Evolutionary conservation across 345 rosid genomes (phyloP), one percentile per base, ranked within the genome.

Genomic region (Hypericum androsaemum): DNA sequence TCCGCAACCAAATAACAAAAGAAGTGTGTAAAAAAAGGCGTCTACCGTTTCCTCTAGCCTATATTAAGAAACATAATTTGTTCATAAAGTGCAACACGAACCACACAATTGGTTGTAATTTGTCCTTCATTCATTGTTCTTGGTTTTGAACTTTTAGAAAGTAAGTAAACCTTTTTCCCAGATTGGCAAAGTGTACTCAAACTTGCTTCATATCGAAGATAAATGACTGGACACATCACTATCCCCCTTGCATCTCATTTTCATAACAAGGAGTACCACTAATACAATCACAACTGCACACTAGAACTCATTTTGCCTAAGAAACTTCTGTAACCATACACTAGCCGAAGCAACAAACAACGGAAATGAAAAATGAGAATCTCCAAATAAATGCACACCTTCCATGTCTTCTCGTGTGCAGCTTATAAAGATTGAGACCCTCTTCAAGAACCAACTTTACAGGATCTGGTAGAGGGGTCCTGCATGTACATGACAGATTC

Each of bases 371-470:
- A 17, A 44, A 41, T 28, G 54, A 37, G 14, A 42, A 22, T n/a
- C 45, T 53, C 7, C 8, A n/a, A 15, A 47, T 5, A 13, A 35
- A n/a, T 56, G 12, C 39, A 8, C 17, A 88, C 98, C 94, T 88
- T 66, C 90, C 88, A 72, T 92, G 90, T 68, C 76, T 77, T 43
- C 40, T 59, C 0, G 73, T 64, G 61, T 92, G 98, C 61, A 92
- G 84, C 50, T 69, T 67, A 83, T 82, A 88, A 48, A 92, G 66
- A 62, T 63, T 75, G 54, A 85, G 75, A 50, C 98, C 98, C 78
- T 92, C 94, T 65, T 85, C 94, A 70, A 92, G 47, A 63, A 81
- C 58, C 37, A 64, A 76, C 56, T 68, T 77, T 59, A 88, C 81
- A 55, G 80, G 57, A 68, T 67, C 84, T 59, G 96, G 95, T 65